Evolutionary conservation across 257 asterid genomes (phyloP), one percentile per base, ranked within the genome.

Genomic region (Solanum lignicaule): DNA sequence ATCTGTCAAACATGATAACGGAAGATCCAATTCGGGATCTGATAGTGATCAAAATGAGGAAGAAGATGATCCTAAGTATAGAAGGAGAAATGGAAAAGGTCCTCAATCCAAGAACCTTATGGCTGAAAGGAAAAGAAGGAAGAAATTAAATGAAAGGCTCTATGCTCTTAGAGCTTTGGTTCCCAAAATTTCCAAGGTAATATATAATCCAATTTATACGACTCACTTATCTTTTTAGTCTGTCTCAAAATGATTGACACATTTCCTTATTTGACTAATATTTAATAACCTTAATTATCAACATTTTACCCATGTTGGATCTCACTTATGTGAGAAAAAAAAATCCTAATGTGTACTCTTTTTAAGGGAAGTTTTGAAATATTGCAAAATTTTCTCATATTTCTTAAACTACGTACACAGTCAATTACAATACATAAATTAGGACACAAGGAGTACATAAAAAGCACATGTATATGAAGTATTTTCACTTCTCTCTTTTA

Each of bases 51-150:
- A 88, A 10, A 94, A 94, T 68, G 98, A 95, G 2, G 98, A 94
- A 6, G 98, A 95, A 18, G 97, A 93, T 46, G 95, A 92, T 52
- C 86, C 89, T 13, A 95, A 90, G 92, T 91, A 91, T 16, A 75
- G 98, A 65, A 90, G 93, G 83, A 93, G 98, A 85, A 92, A 83
- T 8, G 97, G 96, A 41, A 95, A 95, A 87, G 96, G 96, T 32
- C 93, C 93, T 72, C 96, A 91, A 82, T 93, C 96, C 9, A 96
- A 96, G 89, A 96, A 96, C 41, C 98, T 96, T 4, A 62, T 81
- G 83, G 98, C 99, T 3, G 99, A 96, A 96, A 93, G 99, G 91
- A 95, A 91, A 83, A 89, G 99, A 88, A 92, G 99, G 84, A 96
- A 96, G 92, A 96, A 96, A 93, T 98, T 96, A 78, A 95, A 96